A percentile compares a stretch with the other conserved stretches of the same genome.
Evolutionary conservation across 2,329 filamentous ascomycete genomes (phyloP).

Genomic region (Neonectria sp.): DNA sequence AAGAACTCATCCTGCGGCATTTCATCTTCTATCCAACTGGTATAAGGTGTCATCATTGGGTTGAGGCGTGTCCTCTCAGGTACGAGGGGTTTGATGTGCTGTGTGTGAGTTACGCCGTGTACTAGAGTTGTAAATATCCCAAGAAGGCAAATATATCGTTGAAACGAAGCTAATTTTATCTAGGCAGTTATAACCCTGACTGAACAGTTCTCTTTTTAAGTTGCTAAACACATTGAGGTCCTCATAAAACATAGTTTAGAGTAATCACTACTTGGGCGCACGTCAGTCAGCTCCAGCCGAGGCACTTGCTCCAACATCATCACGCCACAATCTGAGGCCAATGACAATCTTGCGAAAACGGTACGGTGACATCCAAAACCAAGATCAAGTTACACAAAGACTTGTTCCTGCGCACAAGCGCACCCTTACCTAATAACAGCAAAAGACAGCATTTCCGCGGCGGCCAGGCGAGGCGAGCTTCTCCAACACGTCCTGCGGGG

Average conservation of each 20-base stretch:
- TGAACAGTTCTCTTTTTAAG: neutral
- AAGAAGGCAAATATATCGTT: too few species aligned
- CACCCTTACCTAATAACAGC: neutral
- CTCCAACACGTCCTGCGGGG: conserved; percentile 12
- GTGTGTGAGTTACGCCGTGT: too few species aligned
- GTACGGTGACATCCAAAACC: neutral
- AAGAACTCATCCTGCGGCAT: neutral
- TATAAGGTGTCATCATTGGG: neutral
- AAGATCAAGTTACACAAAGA: neutral
- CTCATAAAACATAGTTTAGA: neutral
- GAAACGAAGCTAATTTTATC: too few species aligned
- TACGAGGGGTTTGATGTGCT: too few species aligned
- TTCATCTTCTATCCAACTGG: neutral
- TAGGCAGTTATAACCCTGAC: too few species aligned
- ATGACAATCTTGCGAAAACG: neutral
- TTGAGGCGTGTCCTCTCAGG: too few species aligned
- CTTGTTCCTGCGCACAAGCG: neutral
- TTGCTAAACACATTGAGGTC: neutral
- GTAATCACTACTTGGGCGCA: too few species aligned
- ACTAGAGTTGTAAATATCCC: neutral
- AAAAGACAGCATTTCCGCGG: neutral
- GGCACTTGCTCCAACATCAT: neutral
- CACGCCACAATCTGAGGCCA: neutral
- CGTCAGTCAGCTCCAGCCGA: neutral
- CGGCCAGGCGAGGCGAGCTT: conserved; percentile 3